Conservation (phyloP, 176 grass and related monocot genomes). For the Triticum urartu region DNA sequence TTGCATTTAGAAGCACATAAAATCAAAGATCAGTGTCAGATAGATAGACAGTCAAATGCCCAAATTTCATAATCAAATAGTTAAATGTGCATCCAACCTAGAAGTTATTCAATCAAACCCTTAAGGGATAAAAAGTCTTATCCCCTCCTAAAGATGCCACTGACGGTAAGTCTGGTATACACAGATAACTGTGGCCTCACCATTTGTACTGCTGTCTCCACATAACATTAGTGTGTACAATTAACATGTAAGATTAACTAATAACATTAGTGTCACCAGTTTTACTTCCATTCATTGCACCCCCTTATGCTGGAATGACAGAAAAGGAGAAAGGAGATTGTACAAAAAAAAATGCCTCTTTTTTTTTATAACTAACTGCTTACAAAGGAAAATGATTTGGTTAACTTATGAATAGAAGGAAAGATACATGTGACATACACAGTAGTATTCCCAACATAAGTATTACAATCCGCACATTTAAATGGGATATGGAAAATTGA, state of each 20-base stretch:
- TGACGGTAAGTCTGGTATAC: neutral
- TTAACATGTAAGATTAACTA: neutral
- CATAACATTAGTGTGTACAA: neutral
- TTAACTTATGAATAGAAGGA: neutral
- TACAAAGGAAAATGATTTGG: neutral
- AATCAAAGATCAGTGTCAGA: neutral
- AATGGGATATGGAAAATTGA: neutral
- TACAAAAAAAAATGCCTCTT: neutral
- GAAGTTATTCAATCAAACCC: too few relatives aligned
- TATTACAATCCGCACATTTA: neutral
- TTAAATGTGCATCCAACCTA: neutral
- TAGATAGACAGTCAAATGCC: neutral
- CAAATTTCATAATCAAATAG: neutral
- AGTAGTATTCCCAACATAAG: neutral
- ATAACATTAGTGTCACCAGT: neutral
- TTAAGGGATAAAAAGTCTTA: neutral
- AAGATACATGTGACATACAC: neutral
- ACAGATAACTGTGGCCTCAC: too few relatives aligned
- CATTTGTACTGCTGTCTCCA: too few relatives aligned
- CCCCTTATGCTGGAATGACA: neutral
- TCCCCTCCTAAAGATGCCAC: neutral
- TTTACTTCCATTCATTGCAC: neutral
- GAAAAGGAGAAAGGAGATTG: neutral
- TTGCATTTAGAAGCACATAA: neutral
- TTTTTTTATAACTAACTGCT: neutral